Conservation (phyloP, 2,329 filamentous ascomycete genomes). For the Cladosporium sp. region DNA sequence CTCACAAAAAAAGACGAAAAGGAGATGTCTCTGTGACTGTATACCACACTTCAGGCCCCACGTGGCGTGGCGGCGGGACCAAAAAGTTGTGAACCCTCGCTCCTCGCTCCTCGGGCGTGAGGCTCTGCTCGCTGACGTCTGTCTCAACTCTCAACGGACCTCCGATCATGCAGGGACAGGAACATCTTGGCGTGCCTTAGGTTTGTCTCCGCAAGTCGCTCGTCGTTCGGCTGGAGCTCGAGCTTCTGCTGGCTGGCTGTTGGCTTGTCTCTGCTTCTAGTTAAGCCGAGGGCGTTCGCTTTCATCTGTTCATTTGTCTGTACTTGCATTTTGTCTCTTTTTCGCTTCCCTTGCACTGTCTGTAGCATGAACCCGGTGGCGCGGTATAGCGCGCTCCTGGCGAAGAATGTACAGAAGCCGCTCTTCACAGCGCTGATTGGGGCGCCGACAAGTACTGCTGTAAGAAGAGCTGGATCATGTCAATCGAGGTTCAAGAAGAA, state of each 20-base stretch:
- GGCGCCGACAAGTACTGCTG: neutral
- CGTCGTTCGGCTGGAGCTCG: conserved; percentile 1
- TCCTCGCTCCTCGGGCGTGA: neutral
- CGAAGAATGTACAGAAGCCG: conserved; percentile 3
- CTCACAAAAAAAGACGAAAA: neutral
- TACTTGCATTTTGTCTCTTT: neutral
- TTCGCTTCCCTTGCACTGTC: neutral
- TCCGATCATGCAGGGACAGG: neutral
- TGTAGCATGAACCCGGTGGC: conserved; percentile 13
- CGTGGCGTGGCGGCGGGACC: conserved; percentile 18
- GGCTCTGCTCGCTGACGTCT: conserved; percentile 7
- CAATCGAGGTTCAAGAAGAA: neutral
- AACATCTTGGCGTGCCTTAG: conserved; percentile 1
- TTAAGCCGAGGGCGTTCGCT: conserved; percentile 7
- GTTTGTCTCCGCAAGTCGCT: conserved; percentile 9
- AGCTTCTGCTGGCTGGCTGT: conserved; percentile 5
- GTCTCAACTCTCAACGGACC: neutral
- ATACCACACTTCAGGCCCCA: conserved; percentile 8
- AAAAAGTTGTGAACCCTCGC: conserved; percentile 14
- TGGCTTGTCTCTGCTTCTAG: neutral
- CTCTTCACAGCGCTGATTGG: neutral
- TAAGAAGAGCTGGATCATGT: neutral
- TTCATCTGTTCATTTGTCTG: neutral
- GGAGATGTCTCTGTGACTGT: neutral
- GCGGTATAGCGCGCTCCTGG: conserved; percentile 14